Evolutionary conservation across 176 grass and related monocot genomes (phyloP).

Genomic region (Lolium multiflorum): DNA sequence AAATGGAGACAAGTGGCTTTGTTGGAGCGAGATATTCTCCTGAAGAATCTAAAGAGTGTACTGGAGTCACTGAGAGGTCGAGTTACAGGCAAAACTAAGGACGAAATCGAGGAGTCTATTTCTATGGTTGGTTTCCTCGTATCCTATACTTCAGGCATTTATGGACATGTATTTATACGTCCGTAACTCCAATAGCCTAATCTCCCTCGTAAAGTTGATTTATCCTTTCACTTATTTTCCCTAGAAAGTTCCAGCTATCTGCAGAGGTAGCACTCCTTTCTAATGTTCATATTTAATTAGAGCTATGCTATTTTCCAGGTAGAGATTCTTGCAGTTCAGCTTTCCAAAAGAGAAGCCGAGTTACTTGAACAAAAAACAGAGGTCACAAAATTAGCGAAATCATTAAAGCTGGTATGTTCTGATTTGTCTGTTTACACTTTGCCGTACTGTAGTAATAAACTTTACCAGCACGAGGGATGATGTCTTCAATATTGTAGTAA

Average conservation of each 20-base stretch:
- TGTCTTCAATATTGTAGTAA: not conserved
- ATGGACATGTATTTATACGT: constrained; percentile 1
- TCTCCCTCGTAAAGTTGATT: not conserved
- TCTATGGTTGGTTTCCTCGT: constrained; percentile 75
- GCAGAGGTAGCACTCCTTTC: not conserved
- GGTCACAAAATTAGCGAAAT: constrained; percentile 83
- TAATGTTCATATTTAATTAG: constrained; percentile 41
- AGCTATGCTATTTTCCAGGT: constrained; percentile 57
- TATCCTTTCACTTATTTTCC: not conserved
- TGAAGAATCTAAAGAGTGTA: constrained; percentile 81
- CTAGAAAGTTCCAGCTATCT: constrained; percentile 19
- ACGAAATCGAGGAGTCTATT: constrained; percentile 80
- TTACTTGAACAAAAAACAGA: constrained; percentile 85
- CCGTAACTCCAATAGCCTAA: constrained; percentile 7
- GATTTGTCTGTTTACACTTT: not conserved
- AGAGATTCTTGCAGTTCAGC: constrained; percentile 77
- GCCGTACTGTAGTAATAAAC: not conserved
- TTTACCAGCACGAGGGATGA: not conserved
- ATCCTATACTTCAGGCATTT: constrained; percentile 22
- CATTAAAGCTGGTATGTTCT: constrained; percentile 70
- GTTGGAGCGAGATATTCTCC: constrained; percentile 77
- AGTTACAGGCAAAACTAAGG: constrained; percentile 76
- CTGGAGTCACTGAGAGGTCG: constrained; percentile 68
- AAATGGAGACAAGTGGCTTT: constrained; percentile 86
- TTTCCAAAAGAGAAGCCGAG: constrained; percentile 87